Percentiles rank a stretch among this genome's conserved stretches.
Evolutionary conservation across 1,284 basidiomycete genomes (phyloP).

Genomic region (Cutaneotrichosporon cavernicola): DNA sequence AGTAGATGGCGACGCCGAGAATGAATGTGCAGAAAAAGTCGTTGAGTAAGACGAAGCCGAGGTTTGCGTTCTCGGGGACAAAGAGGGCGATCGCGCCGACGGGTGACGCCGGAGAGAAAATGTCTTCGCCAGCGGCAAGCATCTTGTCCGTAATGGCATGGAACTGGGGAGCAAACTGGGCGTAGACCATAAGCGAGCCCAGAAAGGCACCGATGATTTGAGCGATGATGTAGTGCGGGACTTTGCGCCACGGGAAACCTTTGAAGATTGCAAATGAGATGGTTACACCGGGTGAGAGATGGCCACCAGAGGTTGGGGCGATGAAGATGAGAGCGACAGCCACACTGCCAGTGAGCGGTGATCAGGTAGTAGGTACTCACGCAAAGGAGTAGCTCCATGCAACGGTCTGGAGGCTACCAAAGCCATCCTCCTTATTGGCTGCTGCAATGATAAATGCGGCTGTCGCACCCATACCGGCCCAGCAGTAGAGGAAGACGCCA

Average conservation of each 20-base stretch:
- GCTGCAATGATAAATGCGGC: constrained; percentile 3
- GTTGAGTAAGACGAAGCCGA: constrained; percentile 22
- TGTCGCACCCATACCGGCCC: constrained; percentile 21
- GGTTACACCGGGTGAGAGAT: constrained; percentile 33
- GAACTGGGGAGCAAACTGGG: constrained; percentile 9
- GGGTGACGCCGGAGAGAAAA: constrained; percentile 3
- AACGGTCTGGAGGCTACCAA: constrained; percentile 16
- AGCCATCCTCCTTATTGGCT: constrained; percentile 3
- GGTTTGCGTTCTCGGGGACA: not conserved
- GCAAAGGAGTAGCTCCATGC: constrained; percentile 17
- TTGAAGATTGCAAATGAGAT: constrained; percentile 31
- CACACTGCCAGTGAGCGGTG: constrained; percentile 7
- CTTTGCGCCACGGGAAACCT: constrained; percentile 44
- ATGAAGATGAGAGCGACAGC: constrained; percentile 17
- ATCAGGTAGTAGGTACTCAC: constrained; percentile 10
- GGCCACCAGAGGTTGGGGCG: constrained; percentile 30
- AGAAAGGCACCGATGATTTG: constrained; percentile 38
- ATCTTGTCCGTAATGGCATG: constrained; percentile 8
- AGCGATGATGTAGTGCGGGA: constrained; percentile 37
- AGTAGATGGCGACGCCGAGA: constrained; percentile 18
- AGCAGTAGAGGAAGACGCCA: constrained; percentile 22
- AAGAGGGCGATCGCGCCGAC: constrained; percentile 16
- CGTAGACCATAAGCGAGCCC: constrained; percentile 12
- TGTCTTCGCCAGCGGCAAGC: constrained; percentile 8
- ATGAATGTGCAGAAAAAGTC: constrained; percentile 13